phyloP scores from a whole-genome alignment of 768 basidiomycete species.

The Nidularia pulvinata region DNA sequence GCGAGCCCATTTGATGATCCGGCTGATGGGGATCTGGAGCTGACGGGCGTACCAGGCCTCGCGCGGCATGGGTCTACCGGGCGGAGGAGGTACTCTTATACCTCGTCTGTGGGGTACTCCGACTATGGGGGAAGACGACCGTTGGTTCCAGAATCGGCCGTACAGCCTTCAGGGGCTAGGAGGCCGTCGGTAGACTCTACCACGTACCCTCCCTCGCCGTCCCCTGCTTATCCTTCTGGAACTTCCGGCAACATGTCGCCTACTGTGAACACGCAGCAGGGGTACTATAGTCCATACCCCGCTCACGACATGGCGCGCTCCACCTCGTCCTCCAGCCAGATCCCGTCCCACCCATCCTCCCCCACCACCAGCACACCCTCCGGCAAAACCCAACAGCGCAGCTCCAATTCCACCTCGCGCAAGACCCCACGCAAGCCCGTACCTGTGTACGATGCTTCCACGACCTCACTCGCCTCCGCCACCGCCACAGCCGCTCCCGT shows the following conservation, averaged over 20 bases:
- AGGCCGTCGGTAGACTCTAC: conserved; percentile 24
- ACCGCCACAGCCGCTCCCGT: conserved; percentile 13
- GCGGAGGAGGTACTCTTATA: conserved; percentile 5
- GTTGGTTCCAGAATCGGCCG: conserved; percentile 6
- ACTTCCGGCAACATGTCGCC: background rate
- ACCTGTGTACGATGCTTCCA: conserved; percentile 39
- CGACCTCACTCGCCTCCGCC: conserved; percentile 5
- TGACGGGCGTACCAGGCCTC: conserved; percentile 19
- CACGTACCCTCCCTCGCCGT: conserved; percentile 14
- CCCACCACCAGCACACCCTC: background rate
- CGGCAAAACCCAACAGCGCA: background rate
- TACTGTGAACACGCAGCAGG: background rate
- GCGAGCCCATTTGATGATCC: conserved; percentile 14
- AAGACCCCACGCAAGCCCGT: conserved; percentile 53
- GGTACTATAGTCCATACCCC: background rate
- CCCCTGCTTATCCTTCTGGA: conserved; percentile 18
- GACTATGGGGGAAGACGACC: conserved; percentile 1
- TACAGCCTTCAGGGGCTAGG: conserved; percentile 1
- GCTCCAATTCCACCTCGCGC: background rate
- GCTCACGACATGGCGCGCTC: background rate
- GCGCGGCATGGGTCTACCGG: conserved; percentile 5
- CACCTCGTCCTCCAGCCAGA: background rate
- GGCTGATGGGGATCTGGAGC: conserved; percentile 8
- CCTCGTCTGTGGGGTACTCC: background rate
- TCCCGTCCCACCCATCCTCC: background rate